These are phyloP conservation scores for Pythium phragmitis DNA, from an alignment of 352 stramenopile species.

Conservation along the genomic window DNA sequence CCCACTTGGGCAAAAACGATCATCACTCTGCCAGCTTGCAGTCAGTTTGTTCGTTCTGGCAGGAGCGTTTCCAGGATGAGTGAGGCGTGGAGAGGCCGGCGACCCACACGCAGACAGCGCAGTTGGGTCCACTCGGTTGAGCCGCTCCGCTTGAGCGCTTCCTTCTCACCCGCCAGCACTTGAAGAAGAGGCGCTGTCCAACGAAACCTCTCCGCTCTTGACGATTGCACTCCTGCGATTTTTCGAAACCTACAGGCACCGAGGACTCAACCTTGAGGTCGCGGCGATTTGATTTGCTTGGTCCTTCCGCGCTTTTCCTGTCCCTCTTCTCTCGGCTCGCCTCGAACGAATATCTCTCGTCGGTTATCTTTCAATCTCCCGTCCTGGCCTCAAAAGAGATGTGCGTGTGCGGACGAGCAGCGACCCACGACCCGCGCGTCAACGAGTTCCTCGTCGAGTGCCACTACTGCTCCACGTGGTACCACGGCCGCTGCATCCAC, in stretches of 20 bases:
- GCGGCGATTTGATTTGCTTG: constrained; percentile 4
- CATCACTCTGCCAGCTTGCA: constrained; percentile 21
- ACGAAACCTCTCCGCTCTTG: constrained; percentile 13
- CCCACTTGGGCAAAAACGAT: neutral
- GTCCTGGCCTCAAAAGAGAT: constrained; percentile 2
- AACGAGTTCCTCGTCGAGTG: constrained; percentile 61
- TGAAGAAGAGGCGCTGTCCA: constrained; percentile 28
- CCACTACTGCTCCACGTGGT: constrained; percentile 65
- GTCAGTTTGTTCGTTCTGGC: constrained; percentile 21
- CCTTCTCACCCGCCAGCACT: constrained; percentile 8
- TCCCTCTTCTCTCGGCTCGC: neutral
- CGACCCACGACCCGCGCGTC: constrained; percentile 24
- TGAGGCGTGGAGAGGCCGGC: constrained; percentile 3
- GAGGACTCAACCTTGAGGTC: neutral
- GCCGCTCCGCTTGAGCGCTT: neutral
- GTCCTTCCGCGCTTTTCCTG: neutral
- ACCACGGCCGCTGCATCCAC: constrained; percentile 53
- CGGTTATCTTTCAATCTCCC: no score
- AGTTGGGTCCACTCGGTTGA: constrained; percentile 11
- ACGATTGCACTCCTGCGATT: neutral
- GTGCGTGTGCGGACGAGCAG: constrained; percentile 29
- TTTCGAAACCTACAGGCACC: constrained; percentile 7
- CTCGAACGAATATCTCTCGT: no score
- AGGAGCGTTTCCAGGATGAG: constrained; percentile 14
- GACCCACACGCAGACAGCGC: neutral